Percentiles rank a stretch among this genome's conserved stretches.
Evolutionary conservation across 2,329 filamentous ascomycete genomes (phyloP).

Genomic region (Diplodia mutila): DNA sequence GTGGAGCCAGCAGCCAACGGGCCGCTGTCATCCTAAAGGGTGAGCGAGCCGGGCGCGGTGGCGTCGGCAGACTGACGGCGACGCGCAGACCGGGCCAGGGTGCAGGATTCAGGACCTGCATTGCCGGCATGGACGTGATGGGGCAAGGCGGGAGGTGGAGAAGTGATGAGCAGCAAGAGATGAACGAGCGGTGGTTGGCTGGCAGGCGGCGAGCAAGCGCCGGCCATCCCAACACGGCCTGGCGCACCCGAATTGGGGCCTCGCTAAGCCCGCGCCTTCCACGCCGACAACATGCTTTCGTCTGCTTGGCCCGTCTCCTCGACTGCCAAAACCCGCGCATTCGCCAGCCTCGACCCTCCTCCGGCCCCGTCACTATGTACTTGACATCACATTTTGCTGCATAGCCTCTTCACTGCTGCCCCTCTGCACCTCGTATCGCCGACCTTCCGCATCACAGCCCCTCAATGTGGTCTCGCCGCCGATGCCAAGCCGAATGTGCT

Average conservation of each 20-base stretch:
- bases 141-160: slow-evolving; percentile 21
- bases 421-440: slow-evolving; percentile 1
- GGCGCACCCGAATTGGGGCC: neutral
- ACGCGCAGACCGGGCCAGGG: neutral
- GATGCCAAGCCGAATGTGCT: neutral
- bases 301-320: slow-evolving; percentile 11
- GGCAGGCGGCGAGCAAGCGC: slow-evolving; percentile 16
- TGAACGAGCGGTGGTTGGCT: slow-evolving; percentile 6
- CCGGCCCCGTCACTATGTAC: neutral
- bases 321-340: neutral
- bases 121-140: slow-evolving; percentile 18
- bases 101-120: slow-evolving; percentile 20
- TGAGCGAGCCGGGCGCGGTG: neutral
- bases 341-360: neutral
- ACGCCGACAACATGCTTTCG: slow-evolving; percentile 1
- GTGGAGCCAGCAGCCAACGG: neutral
- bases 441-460: neutral
- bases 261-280: neutral
- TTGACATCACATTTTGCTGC: slow-evolving; percentile 1
- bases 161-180: slow-evolving; percentile 8
- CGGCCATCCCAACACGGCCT: neutral
- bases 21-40: slow-evolving; percentile 1
- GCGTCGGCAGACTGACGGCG: slow-evolving; percentile 20
- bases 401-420: neutral
- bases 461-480: neutral